Base-by-base conservation (phyloP, 2,329 filamentous ascomycete species). In the Talaromyces funiculosus region DNA sequence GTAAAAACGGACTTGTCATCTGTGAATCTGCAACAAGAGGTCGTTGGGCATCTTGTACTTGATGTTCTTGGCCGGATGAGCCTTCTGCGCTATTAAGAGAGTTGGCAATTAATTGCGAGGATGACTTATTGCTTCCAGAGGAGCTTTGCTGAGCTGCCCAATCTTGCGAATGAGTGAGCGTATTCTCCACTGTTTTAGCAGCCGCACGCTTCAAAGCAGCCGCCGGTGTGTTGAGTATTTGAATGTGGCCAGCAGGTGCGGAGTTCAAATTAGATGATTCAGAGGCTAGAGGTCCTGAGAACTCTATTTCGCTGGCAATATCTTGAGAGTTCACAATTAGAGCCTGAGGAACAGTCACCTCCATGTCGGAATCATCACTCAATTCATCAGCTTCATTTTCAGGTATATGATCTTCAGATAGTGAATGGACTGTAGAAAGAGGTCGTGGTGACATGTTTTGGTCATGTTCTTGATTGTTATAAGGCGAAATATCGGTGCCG, bases 351-450 rank as follows among this genome's bases (percentile, higher is more conserved):
- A 75, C 63, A 57, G 68, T 69, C 14, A 67, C 68, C 53, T 74
- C 72, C 73, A 75, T 74, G 22, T 69, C 65, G 6, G 71, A 71
- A 6, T 74, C 72, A 5, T 73, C 69, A 51, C 70, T 71, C 1
- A 18, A 26, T 37, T 53, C 47, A 51, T 18, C 49, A 20, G 33
- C 24, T 53, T 68, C 66, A 35, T 57, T 56, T 42, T 66, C 66
- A 20, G 35, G 6, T 26, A 14, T 51, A 14, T 18, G 10, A 16
- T 53, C 47, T 6, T 18, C 18, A 14, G 16, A 29, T 8, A 51
- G 49, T 24, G 14, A 20, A 29, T 59, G 29, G 18, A 22, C 26
- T 18, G 9, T 24, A 55, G 56, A 29, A n/a, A 18, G 20, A 40
- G 24, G 12, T n/a, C 26, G 16, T 24, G 22, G 18, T 10, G 40